phyloP scores from a whole-genome alignment of 148 eudicot species.

The Selenicereus undatus region DNA sequence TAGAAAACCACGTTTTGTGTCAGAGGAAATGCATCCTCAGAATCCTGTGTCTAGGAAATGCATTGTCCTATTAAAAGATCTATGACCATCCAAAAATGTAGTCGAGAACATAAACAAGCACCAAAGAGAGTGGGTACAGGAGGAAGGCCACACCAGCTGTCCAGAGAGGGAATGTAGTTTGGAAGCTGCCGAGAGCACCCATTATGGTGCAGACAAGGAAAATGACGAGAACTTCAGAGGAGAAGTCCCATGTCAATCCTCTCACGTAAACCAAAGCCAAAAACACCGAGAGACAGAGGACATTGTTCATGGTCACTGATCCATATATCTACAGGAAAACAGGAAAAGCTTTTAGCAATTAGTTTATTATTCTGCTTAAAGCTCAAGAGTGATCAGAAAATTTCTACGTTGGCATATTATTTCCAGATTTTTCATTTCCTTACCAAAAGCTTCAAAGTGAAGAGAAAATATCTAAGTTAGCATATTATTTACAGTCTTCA shows the following conservation, averaged over 20 bases:
- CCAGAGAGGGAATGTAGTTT: constrained; percentile 84
- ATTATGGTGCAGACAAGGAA: constrained; percentile 72
- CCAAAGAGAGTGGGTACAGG: constrained; percentile 73
- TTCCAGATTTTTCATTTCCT: too few species aligned
- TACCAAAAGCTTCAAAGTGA: too few species aligned
- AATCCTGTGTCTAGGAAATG: constrained; percentile 5
- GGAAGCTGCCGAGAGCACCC: constrained; percentile 69
- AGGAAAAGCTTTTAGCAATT: neutral
- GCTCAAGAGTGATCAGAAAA: neutral
- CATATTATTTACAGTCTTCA: too few species aligned
- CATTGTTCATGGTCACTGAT: constrained; percentile 80
- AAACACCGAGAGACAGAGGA: constrained; percentile 85
- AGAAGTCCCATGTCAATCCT: constrained; percentile 89
- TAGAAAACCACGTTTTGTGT: neutral
- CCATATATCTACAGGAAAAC: constrained; percentile 61
- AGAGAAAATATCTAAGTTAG: too few species aligned
- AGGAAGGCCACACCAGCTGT: constrained; percentile 63
- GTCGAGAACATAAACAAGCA: constrained; percentile 77
- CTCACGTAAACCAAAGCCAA: constrained; percentile 71
- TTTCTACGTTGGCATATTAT: too few species aligned
- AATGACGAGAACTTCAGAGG: constrained; percentile 86
- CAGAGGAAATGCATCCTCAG: neutral
- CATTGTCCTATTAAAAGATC: neutral
- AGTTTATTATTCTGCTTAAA: neutral
- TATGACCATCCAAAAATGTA: constrained; percentile 85